Evolutionary conservation across 495 filamentous ascomycete species (phyloP), one percentile per base, ranked within the genome.

Genomic region (Annulohypoxylon maeteangense): DNA sequence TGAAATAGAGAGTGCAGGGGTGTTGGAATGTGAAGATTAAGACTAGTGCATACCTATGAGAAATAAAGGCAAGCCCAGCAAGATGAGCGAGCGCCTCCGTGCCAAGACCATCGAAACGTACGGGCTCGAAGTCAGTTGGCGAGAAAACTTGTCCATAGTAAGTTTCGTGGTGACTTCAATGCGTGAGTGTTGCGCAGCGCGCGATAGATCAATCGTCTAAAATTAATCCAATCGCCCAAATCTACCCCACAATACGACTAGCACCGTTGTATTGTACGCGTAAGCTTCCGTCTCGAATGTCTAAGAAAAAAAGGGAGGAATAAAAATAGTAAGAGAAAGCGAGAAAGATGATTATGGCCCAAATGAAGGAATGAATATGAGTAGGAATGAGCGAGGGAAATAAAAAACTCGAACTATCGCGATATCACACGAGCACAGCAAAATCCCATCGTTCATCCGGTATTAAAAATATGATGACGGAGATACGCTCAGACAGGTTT

Each of bases 21-120:
- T 42, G 4, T 18, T 18, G 27, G 34, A 16, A 20, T 16, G 7
- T 18, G 16, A 29, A 54, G 4, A 20, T 16, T 6, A 14, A 31
- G 25, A 14, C 10, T n/a, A 8, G 4, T 14, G 47, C 64, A 32
- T 48, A 77, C 75, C 54, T 60, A 77, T 75, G 12, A 77, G 59
- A 55, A 77, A 65, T 70, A 77, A 42, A 12, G 75, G 75, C 31
- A 77, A 60, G 48, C 74, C 74, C 48, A 77, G 42, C 12, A 75
- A 64, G 38, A 75, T 64, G 68, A 77, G 70, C 61, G 69, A 67
- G n/a, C 75, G 75, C 58, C 74, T 71, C 31, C 75, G 74, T 56
- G 75, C 74, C 70, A 77, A 71, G 16, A 77, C 59, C 64, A 77
- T 72, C 48, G 75, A 75, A 62, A 78, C 57, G 70, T 72, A 72